Evolutionary conservation across 2,329 filamentous ascomycete genomes (phyloP).

Genomic region (Emmonsia crescens): DNA sequence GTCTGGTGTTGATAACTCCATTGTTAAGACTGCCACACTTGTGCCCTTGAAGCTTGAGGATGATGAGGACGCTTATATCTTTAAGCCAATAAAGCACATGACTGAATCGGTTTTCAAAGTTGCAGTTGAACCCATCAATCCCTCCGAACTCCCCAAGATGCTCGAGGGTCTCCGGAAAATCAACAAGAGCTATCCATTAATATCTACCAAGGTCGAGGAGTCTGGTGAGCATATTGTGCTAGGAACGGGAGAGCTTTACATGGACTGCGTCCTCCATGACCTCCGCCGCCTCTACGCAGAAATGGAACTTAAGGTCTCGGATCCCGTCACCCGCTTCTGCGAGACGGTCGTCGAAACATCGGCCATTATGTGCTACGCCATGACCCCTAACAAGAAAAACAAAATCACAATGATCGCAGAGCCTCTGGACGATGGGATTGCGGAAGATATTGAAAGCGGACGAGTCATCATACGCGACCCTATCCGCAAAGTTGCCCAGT

Average conservation of each 20-base stretch:
- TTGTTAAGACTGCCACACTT: conserved; percentile 92
- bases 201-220: conserved; percentile 95
- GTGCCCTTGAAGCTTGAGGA: conserved; percentile 70
- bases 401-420: conserved; percentile 98
- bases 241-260: conserved; percentile 96
- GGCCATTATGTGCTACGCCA: conserved; percentile 93
- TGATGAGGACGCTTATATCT: conserved; percentile 89
- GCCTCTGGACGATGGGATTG: conserved; percentile 87
- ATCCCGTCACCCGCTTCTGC: conserved; percentile 93
- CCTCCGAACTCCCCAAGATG: conserved; percentile 97
- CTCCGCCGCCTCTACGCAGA: conserved; percentile 87
- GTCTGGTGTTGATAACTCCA: conserved; percentile 89
- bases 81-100: conserved; percentile 85
- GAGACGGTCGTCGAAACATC: conserved; percentile 97
- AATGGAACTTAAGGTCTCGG: conserved; percentile 98
- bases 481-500: conserved; percentile 84
- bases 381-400: conserved; percentile 99
- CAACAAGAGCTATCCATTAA: conserved; percentile 94
- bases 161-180: conserved; percentile 90
- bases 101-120: conserved; percentile 97
- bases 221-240: conserved; percentile 93
- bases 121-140: conserved; percentile 94
- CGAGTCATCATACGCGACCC: conserved; percentile 87
- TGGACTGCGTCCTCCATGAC: conserved; percentile 97
- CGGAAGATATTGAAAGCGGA: conserved; percentile 85